Percentiles rank a stretch among this genome's conserved stretches.
phyloP scores from a whole-genome alignment of 169 alveolate species.

The Plasmodium coatneyi region DNA sequence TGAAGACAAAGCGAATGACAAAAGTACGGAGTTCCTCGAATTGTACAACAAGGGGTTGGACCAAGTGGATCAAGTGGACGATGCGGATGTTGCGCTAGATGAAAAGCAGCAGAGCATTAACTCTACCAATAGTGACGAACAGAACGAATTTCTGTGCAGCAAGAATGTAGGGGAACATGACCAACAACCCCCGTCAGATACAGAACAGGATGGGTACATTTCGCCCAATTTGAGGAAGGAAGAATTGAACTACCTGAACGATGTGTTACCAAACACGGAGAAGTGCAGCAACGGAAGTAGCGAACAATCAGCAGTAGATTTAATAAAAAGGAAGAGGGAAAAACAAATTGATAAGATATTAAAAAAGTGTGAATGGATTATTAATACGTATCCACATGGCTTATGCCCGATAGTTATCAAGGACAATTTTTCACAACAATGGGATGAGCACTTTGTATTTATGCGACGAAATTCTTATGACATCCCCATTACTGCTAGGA shows the following conservation, averaged over 20 bases:
- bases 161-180: background rate
- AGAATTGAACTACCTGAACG: constrained; percentile 16
- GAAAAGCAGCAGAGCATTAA: background rate
- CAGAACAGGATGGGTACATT: constrained; percentile 16
- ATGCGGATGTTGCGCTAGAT: background rate
- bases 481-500: constrained; percentile 68
- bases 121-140: background rate
- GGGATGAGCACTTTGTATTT: constrained; percentile 78
- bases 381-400: constrained; percentile 69
- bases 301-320: constrained; percentile 31
- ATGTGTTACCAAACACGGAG: constrained; percentile 13
- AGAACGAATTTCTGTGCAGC: background rate
- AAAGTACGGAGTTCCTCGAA: constrained; percentile 40
- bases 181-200: background rate
- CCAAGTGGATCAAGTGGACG: background rate
- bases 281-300: constrained; percentile 33
- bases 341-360: constrained; percentile 67
- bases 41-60: constrained; percentile 1
- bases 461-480: constrained; percentile 74
- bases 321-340: constrained; percentile 55
- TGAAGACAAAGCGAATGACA: constrained; percentile 25
- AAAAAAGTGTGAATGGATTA: constrained; percentile 75
- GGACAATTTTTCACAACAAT: constrained; percentile 41
- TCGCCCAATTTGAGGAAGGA: constrained; percentile 29
- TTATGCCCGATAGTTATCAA: constrained; percentile 37